A percentile compares a stretch with the other conserved stretches of the same genome.
Conservation (phyloP, 305 asterid species). For the Fraxinus nigra region DNA sequence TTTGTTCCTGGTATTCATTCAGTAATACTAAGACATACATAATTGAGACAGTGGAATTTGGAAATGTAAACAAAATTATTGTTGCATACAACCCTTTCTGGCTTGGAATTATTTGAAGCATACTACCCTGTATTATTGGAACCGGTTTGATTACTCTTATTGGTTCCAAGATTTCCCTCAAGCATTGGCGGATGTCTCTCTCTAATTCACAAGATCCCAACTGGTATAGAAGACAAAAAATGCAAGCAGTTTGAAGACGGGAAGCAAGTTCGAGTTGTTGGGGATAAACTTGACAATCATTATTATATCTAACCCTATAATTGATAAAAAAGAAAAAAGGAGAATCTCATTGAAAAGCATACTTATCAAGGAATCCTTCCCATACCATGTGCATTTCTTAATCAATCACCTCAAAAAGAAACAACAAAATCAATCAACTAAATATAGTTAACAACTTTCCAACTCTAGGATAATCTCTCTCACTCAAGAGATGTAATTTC, state of each 20-base stretch:
- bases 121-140: too few relatives aligned
- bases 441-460: neutral
- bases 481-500: neutral
- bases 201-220: neutral
- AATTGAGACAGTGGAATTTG: too few relatives aligned
- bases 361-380: constrained; percentile 20
- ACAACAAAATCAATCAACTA: neutral
- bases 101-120: neutral
- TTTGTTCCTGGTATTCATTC: neutral
- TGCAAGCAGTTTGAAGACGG: constrained; percentile 33
- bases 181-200: neutral
- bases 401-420: neutral
- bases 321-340: neutral
- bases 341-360: constrained; percentile 18
- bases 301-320: neutral
- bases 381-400: constrained; percentile 34
- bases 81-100: neutral
- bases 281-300: constrained; percentile 43
- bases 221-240: neutral
- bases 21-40: too few relatives aligned
- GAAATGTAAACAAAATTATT: too few relatives aligned
- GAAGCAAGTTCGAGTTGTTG: constrained; percentile 40
- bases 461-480: neutral
- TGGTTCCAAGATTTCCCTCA: too few relatives aligned
- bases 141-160: too few relatives aligned